Conservation (phyloP, 1,139 yeast genomes). For the Geotrichum cucujoidarum region DNA sequence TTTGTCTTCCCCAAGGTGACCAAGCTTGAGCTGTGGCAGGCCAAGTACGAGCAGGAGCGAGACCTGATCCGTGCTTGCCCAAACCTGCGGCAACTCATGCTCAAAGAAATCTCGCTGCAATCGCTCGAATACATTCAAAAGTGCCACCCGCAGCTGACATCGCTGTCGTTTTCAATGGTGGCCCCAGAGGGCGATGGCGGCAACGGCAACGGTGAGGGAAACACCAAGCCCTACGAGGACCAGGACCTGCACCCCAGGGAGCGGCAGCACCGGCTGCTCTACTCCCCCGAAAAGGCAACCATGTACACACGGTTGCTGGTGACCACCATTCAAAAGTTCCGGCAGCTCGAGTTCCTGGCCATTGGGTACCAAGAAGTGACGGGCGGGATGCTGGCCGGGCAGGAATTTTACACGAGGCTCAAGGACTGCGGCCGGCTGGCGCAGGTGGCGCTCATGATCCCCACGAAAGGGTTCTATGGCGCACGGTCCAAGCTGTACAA, state of each 20-base stretch:
- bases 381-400: constrained; percentile 2
- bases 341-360: constrained; percentile 3
- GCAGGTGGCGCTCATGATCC: constrained; percentile 11
- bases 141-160: constrained; percentile 1
- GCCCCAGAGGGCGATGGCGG: constrained; percentile 3
- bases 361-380: constrained; percentile 12
- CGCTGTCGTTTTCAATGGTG: constrained; percentile 14
- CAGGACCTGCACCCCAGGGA: too few relatives aligned
- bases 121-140: constrained; percentile 2
- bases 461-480: constrained; percentile 13
- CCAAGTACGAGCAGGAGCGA: constrained; percentile 9
- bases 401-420: constrained; percentile 1
- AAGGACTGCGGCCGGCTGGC: neutral
- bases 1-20: constrained; percentile 7
- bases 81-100: neutral
- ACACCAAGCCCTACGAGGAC: neutral
- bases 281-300: neutral
- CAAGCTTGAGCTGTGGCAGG: constrained; percentile 11
- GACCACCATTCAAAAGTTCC: constrained; percentile 1
- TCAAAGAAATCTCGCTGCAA: constrained; percentile 9
- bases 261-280: neutral
- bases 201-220: neutral
- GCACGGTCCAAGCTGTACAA: constrained; percentile 4
- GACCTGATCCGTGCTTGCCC: constrained; percentile 10
- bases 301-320: constrained; percentile 3